Conservation (phyloP, 2,329 filamentous ascomycete genomes). For the Aspergillus pseudonomiae region DNA sequence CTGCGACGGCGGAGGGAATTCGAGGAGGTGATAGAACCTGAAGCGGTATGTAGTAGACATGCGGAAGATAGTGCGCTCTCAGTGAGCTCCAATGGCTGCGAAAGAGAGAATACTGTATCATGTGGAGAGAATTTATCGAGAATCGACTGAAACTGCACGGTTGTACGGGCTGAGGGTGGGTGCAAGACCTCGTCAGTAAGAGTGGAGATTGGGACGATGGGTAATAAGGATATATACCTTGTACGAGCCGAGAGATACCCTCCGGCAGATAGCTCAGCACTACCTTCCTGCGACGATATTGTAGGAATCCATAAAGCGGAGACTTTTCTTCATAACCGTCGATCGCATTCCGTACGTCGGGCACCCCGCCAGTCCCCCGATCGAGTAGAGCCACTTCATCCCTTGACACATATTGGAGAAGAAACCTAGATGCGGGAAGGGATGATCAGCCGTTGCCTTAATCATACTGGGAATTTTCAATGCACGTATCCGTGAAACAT, state of each 20-base stretch:
- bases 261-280: constrained; percentile 92
- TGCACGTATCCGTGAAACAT: not conserved
- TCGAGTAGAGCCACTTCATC: constrained; percentile 82
- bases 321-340: constrained; percentile 79
- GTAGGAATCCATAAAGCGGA: constrained; percentile 87
- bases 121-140: constrained; percentile 76
- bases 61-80: constrained; percentile 86
- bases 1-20: constrained; percentile 76
- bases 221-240: constrained; percentile 68
- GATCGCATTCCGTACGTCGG: constrained; percentile 79
- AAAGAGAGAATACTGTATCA: constrained; percentile 80
- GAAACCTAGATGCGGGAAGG: constrained; percentile 67
- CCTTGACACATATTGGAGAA: constrained; percentile 86
- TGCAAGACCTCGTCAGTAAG: constrained; percentile 16
- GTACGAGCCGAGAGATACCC: constrained; percentile 83
- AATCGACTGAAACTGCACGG: constrained; percentile 67
- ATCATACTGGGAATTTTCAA: not conserved
- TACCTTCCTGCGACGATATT: constrained; percentile 86
- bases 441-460: not conserved
- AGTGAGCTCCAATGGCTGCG: constrained; percentile 74
- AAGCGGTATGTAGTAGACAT: constrained; percentile 86
- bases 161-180: constrained; percentile 69
- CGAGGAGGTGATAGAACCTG: constrained; percentile 80
- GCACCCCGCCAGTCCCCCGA: constrained; percentile 77
- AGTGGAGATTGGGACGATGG: not conserved